Percentiles rank a stretch among this genome's conserved stretches.
These are phyloP conservation scores for Dimocarpus longan DNA, from an alignment of 345 rosid genomes.

Conservation along the genomic window DNA sequence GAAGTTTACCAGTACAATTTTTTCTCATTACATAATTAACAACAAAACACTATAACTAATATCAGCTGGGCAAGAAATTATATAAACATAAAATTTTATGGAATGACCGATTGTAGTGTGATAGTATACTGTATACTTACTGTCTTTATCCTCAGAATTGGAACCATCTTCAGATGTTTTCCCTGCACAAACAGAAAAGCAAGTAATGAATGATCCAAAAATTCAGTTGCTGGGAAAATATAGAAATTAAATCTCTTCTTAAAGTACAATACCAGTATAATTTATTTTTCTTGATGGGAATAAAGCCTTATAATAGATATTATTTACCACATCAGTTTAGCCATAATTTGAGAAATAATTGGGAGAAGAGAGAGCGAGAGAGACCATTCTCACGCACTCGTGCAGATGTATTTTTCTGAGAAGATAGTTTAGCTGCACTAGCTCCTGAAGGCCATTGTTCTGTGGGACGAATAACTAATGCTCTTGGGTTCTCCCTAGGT, in stretches of 20 bases:
- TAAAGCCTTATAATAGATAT: not conserved
- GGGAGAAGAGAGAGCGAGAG: not conserved
- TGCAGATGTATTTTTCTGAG: constrained; percentile 41
- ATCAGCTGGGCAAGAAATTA: not conserved
- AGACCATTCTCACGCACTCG: constrained; percentile 57
- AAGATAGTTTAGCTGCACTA: constrained; percentile 51
- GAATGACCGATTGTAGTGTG: too few species aligned
- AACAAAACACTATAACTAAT: not conserved
- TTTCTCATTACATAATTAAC: not conserved
- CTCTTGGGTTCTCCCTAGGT: constrained; percentile 95
- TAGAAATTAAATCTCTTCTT: not conserved
- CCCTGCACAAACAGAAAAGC: constrained; percentile 34
- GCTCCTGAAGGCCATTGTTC: constrained; percentile 57
- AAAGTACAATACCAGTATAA: not conserved
- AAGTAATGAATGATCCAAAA: constrained; percentile 7
- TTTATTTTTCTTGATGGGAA: not conserved
- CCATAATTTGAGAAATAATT: constrained; percentile 1
- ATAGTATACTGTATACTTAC: constrained; percentile 30
- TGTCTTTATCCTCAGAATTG: constrained; percentile 39
- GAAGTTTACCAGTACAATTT: too few species aligned
- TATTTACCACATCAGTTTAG: constrained; percentile 4
- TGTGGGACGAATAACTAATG: constrained; percentile 67
- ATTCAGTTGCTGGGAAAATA: not conserved
- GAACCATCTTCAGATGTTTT: constrained; percentile 44
- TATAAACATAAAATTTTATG: not conserved